Evolutionary conservation across 768 basidiomycete genomes (phyloP).

Genomic region (Boletus rubropictus): DNA sequence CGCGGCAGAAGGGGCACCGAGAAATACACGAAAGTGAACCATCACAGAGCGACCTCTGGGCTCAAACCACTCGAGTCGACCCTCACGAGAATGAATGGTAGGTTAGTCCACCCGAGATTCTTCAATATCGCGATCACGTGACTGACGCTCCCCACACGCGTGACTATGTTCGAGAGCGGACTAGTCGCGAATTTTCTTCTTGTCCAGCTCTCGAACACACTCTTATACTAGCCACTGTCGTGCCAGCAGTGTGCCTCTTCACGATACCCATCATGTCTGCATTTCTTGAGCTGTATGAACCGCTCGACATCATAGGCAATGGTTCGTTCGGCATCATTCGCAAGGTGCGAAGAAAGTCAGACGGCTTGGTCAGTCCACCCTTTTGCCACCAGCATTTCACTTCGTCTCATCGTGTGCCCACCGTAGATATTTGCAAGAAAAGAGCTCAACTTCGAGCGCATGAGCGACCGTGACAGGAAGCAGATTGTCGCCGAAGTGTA

Average conservation of each 20-base stretch:
- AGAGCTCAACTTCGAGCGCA: slow-evolving; percentile 95
- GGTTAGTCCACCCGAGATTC: no score
- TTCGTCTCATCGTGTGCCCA: background rate
- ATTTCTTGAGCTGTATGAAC: slow-evolving; percentile 76
- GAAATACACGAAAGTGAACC: slow-evolving; percentile 45
- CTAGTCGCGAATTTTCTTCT: slow-evolving; percentile 16
- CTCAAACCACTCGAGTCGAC: no score
- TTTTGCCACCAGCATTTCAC: slow-evolving; percentile 4
- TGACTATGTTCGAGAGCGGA: slow-evolving; percentile 24
- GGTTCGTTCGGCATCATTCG: slow-evolving; percentile 97
- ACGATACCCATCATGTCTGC: slow-evolving; percentile 17
- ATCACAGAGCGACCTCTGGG: no score
- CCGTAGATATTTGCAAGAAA: slow-evolving; percentile 81
- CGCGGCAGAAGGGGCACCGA: slow-evolving; percentile 38
- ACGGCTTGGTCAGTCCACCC: slow-evolving; percentile 61
- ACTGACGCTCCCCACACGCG: slow-evolving; percentile 10
- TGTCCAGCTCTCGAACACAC: slow-evolving; percentile 7
- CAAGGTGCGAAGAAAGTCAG: slow-evolving; percentile 81
- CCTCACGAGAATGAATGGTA: no score
- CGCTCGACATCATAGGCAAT: slow-evolving; percentile 90
- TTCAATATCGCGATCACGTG: slow-evolving; percentile 29
- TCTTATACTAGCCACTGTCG: background rate
- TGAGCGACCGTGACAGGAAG: slow-evolving; percentile 93
- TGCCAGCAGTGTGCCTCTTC: background rate
- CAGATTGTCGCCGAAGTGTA: slow-evolving; percentile 99